These are phyloP conservation scores for Camillea tinctor DNA, from an alignment of 2,329 filamentous ascomycete genomes.

Conservation along the genomic window DNA sequence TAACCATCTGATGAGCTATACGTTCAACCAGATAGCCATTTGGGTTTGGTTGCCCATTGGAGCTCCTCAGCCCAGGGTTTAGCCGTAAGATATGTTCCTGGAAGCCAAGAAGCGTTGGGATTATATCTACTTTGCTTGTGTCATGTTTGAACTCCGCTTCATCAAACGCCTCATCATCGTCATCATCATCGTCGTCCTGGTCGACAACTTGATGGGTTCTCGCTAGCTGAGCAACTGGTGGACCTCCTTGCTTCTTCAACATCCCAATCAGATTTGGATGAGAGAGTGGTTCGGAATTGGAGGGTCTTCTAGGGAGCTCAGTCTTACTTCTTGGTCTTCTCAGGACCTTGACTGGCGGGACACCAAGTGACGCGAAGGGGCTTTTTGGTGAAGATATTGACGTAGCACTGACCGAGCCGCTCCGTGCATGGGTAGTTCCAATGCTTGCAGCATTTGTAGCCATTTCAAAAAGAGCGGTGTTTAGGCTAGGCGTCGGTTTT, in stretches of 20 bases:
- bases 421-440: constrained; percentile 55
- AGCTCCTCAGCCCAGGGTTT: constrained; percentile 66
- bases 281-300: constrained; percentile 35
- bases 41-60: constrained; percentile 29
- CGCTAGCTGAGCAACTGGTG: constrained; percentile 49
- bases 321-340: constrained; percentile 57
- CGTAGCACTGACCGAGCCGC: constrained; percentile 59
- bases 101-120: constrained; percentile 75
- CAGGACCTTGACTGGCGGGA: constrained; percentile 42
- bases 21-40: constrained; percentile 70
- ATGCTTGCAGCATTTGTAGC: constrained; percentile 55
- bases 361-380: constrained; percentile 43
- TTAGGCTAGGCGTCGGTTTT: constrained; percentile 55
- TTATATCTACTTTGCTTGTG: constrained; percentile 63
- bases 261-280: constrained; percentile 48
- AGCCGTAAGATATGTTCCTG: constrained; percentile 68
- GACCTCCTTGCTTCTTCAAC: constrained; percentile 53
- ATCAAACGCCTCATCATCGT: constrained; percentile 54
- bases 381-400: constrained; percentile 55
- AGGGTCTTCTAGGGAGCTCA: constrained; percentile 47
- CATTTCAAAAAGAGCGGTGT: constrained; percentile 57
- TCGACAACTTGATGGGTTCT: constrained; percentile 43
- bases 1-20: constrained; percentile 76
- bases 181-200: constrained; percentile 58
- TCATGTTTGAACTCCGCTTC: constrained; percentile 63